Base-by-base conservation (phyloP, 2,329 filamentous ascomycete genomes). In the Colletotrichum destructivum region DNA sequence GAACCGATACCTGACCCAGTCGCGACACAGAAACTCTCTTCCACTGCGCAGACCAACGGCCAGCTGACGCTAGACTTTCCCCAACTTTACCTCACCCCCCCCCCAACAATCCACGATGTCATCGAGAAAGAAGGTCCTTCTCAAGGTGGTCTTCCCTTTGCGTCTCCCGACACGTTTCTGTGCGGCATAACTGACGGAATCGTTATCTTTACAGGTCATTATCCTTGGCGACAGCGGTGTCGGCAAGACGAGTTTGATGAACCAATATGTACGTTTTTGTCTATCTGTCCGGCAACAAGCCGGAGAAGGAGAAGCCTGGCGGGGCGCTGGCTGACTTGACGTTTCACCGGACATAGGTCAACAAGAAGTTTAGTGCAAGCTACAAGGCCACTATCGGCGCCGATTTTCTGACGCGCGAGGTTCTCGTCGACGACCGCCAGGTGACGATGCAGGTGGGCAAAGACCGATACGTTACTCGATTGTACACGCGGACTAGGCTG, bases 371-470 rank as follows among this genome's bases (percentile, higher is more conserved):
- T 88, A 98, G 95, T 82, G 96, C 95, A 77, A 98, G 95, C 87
- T 99, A 99, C 91, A 99, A 99, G 87, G 96, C 96, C 72, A 99
- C 96, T 56, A 99, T 99, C 82, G 96, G 96, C 76, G 96, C 96
- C 82, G 96, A 99, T 84, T 99, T 99, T 85, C 88, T 99, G 73
- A 99, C 96, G 68, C 97, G 98, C 83, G 96, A 99, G 86, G 96
- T 99, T 51, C 88, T 98, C 75, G 96, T 99, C 66, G 96, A 98
- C 84, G 96, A 98, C 84, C 91, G 96, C 81, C 90, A 98, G 80
- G 96, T 99, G 76, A 99, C 96, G 46, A 98, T 99, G 95, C 96
- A 98, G 92, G 93, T 94, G 35, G 66, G 69, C 54, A 44, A 88
- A 66, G 82, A 66, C 21, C 23, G 74, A 71, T 67, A 72, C 38